Conservation (phyloP, 495 filamentous ascomycete genomes). For the Penicillium lividum region DNA sequence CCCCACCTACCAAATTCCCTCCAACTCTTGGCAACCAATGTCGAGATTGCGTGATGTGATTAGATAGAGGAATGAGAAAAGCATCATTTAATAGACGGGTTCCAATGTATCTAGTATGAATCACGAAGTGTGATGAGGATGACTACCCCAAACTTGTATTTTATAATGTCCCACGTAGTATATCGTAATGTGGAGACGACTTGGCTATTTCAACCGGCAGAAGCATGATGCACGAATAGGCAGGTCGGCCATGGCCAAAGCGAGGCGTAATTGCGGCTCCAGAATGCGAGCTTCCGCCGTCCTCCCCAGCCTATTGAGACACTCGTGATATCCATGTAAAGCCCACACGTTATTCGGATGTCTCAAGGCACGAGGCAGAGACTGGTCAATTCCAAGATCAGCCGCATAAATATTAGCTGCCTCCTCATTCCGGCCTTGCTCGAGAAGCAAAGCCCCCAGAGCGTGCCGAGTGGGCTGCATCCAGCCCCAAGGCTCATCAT, state of each 20-base stretch:
- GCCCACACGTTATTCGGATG: slow-evolving; percentile 71
- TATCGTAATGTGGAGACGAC: background rate
- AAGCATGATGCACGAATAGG: slow-evolving; percentile 62
- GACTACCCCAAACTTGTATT: too few species aligned
- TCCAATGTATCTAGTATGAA: too few species aligned
- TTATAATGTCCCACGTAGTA: too few species aligned
- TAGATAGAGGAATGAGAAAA: too few species aligned
- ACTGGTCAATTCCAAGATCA: slow-evolving; percentile 60
- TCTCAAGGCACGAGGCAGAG: slow-evolving; percentile 56
- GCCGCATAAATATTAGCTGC: slow-evolving; percentile 57
- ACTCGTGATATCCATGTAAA: slow-evolving; percentile 66
- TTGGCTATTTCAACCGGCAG: slow-evolving; percentile 42
- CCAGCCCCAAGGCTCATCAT: slow-evolving; percentile 72
- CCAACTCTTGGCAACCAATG: too few species aligned
- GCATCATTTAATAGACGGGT: too few species aligned
- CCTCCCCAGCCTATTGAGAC: slow-evolving; percentile 52
- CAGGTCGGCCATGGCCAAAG: slow-evolving; percentile 58
- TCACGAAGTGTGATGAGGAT: too few species aligned
- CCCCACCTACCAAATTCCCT: too few species aligned
- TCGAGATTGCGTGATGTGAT: too few species aligned
- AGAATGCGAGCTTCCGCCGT: slow-evolving; percentile 51
- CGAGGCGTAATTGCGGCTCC: slow-evolving; percentile 48
- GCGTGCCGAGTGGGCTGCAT: slow-evolving; percentile 69
- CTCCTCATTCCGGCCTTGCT: slow-evolving; percentile 58
- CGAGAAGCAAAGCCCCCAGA: slow-evolving; percentile 61